These are phyloP conservation scores for Thalassiosira mediterranea DNA, from an alignment of 352 stramenopile genomes.

Conservation along the genomic window DNA sequence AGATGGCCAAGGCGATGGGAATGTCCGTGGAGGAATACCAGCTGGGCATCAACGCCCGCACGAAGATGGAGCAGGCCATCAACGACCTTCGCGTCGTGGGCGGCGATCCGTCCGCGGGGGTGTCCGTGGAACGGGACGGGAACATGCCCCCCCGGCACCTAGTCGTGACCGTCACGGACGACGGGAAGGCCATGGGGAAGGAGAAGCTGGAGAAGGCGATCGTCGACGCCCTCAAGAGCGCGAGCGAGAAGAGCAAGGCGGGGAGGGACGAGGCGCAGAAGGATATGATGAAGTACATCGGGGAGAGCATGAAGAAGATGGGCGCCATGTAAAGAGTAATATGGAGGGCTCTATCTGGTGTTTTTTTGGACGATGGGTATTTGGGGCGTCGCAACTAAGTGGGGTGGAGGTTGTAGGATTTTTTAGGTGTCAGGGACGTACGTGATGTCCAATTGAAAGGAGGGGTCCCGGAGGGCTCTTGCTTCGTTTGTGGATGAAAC, in stretches of 20 bases:
- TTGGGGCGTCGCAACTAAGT: too few relatives aligned
- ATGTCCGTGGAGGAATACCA: conserved; percentile 81
- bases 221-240: conserved; percentile 53
- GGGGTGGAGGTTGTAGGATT: too few relatives aligned
- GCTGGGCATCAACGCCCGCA: conserved; percentile 66
- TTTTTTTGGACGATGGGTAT: too few relatives aligned
- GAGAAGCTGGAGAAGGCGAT: conserved; percentile 61
- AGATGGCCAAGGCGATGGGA: conserved; percentile 72
- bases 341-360: too few relatives aligned
- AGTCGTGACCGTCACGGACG: conserved; percentile 71
- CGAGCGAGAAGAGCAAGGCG: conserved; percentile 47
- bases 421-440: too few relatives aligned
- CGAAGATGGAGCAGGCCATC: conserved; percentile 55
- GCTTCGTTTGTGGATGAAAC: too few relatives aligned
- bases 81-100: conserved; percentile 51
- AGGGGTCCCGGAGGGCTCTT: too few relatives aligned
- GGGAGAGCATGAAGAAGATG: conserved; percentile 62
- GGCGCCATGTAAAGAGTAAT: conserved; percentile 27
- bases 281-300: conserved; percentile 79
- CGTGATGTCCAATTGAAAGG: too few relatives aligned
- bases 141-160: conserved; percentile 72
- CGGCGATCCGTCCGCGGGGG: conserved; percentile 50
- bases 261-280: conserved; percentile 68
- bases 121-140: conserved; percentile 67
- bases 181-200: conserved; percentile 68